phyloP scores from a whole-genome alignment of 2,329 filamentous ascomycete genomes.

The Apiospora arundinis region DNA sequence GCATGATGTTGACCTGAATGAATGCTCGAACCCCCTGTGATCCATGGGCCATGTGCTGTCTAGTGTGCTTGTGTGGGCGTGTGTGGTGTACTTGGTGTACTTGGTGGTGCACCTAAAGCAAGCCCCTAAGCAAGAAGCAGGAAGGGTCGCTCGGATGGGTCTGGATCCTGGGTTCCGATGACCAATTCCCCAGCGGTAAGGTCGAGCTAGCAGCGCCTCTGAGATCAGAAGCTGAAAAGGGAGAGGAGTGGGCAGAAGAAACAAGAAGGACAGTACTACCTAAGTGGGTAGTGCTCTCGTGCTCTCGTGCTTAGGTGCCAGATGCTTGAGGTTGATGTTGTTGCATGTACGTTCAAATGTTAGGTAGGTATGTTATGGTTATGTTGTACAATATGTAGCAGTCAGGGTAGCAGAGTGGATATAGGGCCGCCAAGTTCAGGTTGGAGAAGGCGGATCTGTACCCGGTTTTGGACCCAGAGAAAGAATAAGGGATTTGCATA shows the following conservation, averaged over 20 bases:
- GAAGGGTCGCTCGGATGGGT: conserved; percentile 11
- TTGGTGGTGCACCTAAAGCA: conserved; percentile 8
- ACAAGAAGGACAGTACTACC: not conserved
- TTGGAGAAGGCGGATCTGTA: not conserved
- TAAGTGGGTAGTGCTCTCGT: not conserved
- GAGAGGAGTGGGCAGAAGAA: not conserved
- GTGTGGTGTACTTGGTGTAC: not conserved
- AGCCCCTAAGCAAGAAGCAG: conserved; percentile 16
- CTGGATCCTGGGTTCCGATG: conserved; percentile 11
- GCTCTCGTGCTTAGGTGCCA: not conserved
- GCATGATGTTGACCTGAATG: conserved; percentile 17
- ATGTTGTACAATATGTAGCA: not conserved
- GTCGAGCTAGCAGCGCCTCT: conserved; percentile 16
- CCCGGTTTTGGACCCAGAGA: conserved; percentile 8
- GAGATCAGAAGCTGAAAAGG: conserved; percentile 13
- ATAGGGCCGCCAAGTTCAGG: not conserved
- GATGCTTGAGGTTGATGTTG: not conserved
- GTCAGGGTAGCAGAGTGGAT: not conserved
- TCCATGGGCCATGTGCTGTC: conserved; percentile 18
- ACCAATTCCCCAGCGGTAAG: conserved; percentile 15
- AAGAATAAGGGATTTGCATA: conserved; percentile 2
- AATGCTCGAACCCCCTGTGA: conserved; percentile 16
- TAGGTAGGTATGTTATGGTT: not conserved
- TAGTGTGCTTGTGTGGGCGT: conserved; percentile 3
- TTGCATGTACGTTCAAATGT: not conserved